Percentiles rank a stretch among this genome's conserved stretches.
Conservation (phyloP, 2,329 filamentous ascomycete species). For the Aspergillus thermomutatus region DNA sequence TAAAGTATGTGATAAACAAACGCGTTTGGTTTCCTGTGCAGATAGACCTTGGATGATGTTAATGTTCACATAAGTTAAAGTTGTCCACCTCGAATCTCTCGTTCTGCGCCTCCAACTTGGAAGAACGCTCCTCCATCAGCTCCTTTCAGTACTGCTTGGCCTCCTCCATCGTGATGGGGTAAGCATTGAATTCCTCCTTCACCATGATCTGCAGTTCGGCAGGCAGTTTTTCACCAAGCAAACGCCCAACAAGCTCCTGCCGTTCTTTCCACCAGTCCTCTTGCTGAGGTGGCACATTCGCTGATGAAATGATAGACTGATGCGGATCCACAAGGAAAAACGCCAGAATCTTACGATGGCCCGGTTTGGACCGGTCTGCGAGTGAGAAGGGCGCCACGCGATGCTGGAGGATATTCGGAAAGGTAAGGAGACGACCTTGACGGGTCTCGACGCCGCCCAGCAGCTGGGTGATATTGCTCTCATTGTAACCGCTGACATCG, state of each 20-base stretch:
- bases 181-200: conserved; percentile 17
- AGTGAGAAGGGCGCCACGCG: conserved; percentile 50
- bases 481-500: not conserved
- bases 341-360: conserved; percentile 56
- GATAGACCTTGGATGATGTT: no score
- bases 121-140: conserved; percentile 40
- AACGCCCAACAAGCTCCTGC: conserved; percentile 3
- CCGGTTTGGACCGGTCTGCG: conserved; percentile 48
- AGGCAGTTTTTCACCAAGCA: conserved; percentile 14
- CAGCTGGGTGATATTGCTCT: conserved; percentile 5
- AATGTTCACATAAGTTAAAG: conserved; percentile 18
- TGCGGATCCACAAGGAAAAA: conserved; percentile 60
- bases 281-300: conserved; percentile 52
- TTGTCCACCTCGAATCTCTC: conserved; percentile 8
- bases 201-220: conserved; percentile 28
- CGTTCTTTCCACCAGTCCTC: conserved; percentile 42
- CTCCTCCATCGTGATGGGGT: conserved; percentile 33
- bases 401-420: conserved; percentile 45
- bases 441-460: conserved; percentile 6
- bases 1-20: no score
- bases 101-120: conserved; percentile 6
- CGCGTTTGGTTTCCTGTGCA: no score
- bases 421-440: conserved; percentile 6
- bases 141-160: conserved; percentile 36
- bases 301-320: conserved; percentile 49